Evolutionary conservation across 139 green algal genomes (phyloP), one percentile per base, ranked within the genome.

Genomic region (Chlorella sorokiniana): DNA sequence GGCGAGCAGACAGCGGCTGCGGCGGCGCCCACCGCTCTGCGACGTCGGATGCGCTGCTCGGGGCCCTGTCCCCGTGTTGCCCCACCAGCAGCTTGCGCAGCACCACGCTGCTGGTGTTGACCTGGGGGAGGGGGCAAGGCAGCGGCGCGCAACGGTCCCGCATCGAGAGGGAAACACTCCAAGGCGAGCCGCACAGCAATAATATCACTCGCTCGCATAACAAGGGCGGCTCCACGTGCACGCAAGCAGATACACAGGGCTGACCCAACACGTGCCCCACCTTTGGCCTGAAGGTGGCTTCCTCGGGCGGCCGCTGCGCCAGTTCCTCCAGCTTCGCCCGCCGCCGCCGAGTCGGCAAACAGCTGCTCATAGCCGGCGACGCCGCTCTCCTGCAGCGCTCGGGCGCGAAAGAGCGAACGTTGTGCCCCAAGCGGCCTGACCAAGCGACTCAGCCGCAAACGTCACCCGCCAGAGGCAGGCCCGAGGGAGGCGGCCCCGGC

Each of bases 281-380:
- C 73, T 20, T 52, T 1, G 93, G 93, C 51, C 86, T 82, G 88
- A 97, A 97, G 52, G 93, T 97, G 18, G 90, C 88, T 10, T 95
- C 93, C 72, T 96, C 91, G 0, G 91, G 93, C 72, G 88, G 85
- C 89, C 86, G 93, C 38, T 73, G 37, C 22, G 80, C 78, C 51
- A 89, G 84, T 41, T 91, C 86, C 41, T 91, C 80, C 78, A 85
- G 41, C 25, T 79, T 89, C 33, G 77, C 20, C 69, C 86, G 85
- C 40, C 89, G 86, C 14, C 88, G 85, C 31, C 86, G 62, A 86
- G 54, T 95, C 91, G 77, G 94, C 89, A 79, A 91, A 96, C 52
- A 97, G 90, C 84, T 94, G 90, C 81, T 95, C 90, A 69, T 89
- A 79, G 1, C 69, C 74, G 29, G 74, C 74, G 35, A 85, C 86